phyloP scores from a whole-genome alignment of 768 basidiomycete species.

The Amanita pallidorosea region DNA sequence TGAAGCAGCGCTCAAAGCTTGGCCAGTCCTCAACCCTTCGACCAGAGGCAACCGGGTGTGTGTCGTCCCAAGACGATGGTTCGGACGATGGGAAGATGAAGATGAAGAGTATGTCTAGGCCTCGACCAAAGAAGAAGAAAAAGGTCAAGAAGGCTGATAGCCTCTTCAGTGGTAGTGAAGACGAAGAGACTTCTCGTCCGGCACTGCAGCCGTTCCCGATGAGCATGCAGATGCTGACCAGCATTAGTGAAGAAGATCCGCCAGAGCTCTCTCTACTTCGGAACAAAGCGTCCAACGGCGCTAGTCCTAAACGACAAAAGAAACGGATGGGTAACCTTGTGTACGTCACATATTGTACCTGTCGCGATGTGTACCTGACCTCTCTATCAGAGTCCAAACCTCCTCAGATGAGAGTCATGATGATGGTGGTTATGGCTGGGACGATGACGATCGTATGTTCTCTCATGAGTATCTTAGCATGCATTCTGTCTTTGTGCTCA shows the following conservation, averaged over 20 bases:
- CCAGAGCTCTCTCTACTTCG: conserved; percentile 5
- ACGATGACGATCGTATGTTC: conserved; percentile 31
- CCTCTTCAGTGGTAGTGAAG: conserved; percentile 1
- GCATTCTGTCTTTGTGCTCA: background rate
- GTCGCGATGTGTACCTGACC: background rate
- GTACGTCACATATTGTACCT: background rate
- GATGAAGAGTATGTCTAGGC: background rate
- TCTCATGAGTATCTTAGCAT: background rate
- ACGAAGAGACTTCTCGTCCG: conserved; percentile 6
- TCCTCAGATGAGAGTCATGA: background rate
- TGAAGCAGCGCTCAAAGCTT: background rate
- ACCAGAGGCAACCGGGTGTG: background rate
- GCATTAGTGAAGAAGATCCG: conserved; percentile 16
- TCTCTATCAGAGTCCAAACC: background rate
- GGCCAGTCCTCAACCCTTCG: background rate
- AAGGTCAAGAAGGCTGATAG: conserved; percentile 18
- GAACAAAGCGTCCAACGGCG: conserved; percentile 1
- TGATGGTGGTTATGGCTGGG: conserved; percentile 4
- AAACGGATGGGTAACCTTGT: background rate
- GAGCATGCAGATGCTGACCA: conserved; percentile 31
- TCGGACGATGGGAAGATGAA: background rate
- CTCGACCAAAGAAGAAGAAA: conserved; percentile 20
- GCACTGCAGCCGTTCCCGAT: conserved; percentile 24
- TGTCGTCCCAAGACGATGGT: background rate
- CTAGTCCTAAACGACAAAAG: background rate